A percentile compares a stretch with the other conserved stretches of the same genome.
Conservation (phyloP, 306 rosid species). For the Carpinus fangiana region DNA sequence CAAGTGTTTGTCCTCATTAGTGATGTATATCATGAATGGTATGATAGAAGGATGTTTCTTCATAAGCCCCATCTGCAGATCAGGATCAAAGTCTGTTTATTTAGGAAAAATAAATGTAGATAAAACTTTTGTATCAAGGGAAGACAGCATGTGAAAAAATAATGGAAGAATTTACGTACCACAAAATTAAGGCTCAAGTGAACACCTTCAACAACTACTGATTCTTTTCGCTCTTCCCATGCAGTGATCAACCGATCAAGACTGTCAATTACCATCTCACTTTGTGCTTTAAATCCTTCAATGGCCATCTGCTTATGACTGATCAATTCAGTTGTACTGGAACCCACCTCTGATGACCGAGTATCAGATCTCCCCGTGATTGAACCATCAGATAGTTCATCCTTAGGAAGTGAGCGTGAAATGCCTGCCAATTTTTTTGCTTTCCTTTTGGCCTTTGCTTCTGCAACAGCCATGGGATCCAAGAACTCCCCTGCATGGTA, state of each 20-base stretch:
- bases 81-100: constrained; percentile 13
- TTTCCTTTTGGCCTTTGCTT: constrained; percentile 76
- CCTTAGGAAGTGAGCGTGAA: constrained; percentile 48
- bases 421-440: constrained; percentile 74
- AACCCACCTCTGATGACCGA: constrained; percentile 33
- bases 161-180: constrained; percentile 40
- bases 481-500: constrained; percentile 98
- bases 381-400: constrained; percentile 47
- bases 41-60: constrained; percentile 93
- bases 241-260: constrained; percentile 94
- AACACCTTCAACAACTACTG: constrained; percentile 97
- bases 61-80: constrained; percentile 93
- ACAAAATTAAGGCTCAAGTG: constrained; percentile 96
- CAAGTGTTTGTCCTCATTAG: constrained; percentile 93
- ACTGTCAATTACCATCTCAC: constrained; percentile 99
- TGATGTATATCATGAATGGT: constrained; percentile 91
- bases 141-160: constrained; percentile 6
- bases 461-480: constrained; percentile 90
- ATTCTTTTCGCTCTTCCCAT: constrained; percentile 95
- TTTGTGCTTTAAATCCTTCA: constrained; percentile 95
- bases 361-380: constrained; percentile 46
- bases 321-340: constrained; percentile 47
- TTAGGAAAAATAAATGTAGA: constrained; percentile 3
- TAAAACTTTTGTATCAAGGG: constrained; percentile 2
- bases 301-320: constrained; percentile 90